Percentiles rank a stretch among this genome's conserved stretches.
phyloP scores from a whole-genome alignment of 2,329 filamentous ascomycete species.

The Hypoxylon sp. region DNA sequence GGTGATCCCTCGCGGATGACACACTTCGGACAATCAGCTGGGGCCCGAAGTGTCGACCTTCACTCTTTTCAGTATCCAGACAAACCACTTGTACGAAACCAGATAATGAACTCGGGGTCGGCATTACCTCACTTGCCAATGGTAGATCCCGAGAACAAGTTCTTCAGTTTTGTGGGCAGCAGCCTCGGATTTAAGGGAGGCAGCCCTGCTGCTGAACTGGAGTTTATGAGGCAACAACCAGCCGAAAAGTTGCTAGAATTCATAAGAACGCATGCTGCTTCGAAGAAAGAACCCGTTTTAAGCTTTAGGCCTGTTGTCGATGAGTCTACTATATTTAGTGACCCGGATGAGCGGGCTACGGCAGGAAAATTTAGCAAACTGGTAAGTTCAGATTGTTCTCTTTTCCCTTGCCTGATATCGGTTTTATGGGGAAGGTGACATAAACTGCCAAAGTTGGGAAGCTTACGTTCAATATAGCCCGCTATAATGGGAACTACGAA shows the following conservation, averaged over 20 bases:
- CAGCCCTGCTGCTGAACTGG: background rate
- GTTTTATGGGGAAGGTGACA: background rate
- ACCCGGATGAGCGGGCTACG: slow-evolving; percentile 13
- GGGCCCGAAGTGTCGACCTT: slow-evolving; percentile 10
- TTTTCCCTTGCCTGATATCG: background rate
- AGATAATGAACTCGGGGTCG: slow-evolving; percentile 17
- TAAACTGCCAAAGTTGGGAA: background rate
- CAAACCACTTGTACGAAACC: slow-evolving; percentile 11
- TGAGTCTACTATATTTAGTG: slow-evolving; percentile 11
- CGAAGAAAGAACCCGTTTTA: background rate
- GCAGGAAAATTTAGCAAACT: slow-evolving; percentile 15
- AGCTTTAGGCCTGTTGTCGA: slow-evolving; percentile 14
- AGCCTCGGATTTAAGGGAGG: background rate
- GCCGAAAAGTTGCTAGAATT: slow-evolving; percentile 7
- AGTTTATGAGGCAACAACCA: slow-evolving; percentile 10
- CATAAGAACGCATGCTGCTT: slow-evolving; percentile 1
- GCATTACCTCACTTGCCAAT: slow-evolving; percentile 1
- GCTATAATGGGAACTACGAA: slow-evolving; percentile 17
- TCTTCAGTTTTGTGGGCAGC: slow-evolving; percentile 6
- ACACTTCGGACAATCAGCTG: slow-evolving; percentile 15
- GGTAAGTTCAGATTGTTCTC: background rate
- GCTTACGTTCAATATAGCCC: slow-evolving; percentile 7
- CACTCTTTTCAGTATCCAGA: slow-evolving; percentile 18
- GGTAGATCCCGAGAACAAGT: background rate
- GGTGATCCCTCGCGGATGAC: slow-evolving; percentile 12